Conservation (phyloP, 208 protist genomes). For the Dictyostelium gargantuum region DNA sequence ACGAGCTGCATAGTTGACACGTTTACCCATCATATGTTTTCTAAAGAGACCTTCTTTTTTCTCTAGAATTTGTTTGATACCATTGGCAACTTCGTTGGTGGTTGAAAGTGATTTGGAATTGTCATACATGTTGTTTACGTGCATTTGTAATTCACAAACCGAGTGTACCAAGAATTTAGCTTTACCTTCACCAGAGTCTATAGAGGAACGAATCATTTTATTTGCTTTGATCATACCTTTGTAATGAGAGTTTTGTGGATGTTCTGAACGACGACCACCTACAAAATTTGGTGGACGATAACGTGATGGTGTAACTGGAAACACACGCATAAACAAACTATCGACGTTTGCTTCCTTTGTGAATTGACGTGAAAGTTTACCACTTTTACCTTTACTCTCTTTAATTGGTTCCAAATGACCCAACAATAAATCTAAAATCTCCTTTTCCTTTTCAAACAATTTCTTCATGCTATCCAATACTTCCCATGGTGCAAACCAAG, state of each 20-base stretch:
- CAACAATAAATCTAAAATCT: constrained; percentile 66
- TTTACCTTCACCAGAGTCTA: neutral
- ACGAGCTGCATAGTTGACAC: constrained; percentile 99
- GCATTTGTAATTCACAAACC: constrained; percentile 61
- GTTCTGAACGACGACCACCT: constrained; percentile 78
- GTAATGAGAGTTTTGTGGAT: constrained; percentile 84
- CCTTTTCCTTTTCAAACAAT: constrained; percentile 67
- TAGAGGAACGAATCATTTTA: neutral
- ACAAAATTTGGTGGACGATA: constrained; percentile 84
- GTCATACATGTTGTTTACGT: constrained; percentile 83
- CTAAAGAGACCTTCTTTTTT: constrained; percentile 99
- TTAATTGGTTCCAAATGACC: neutral
- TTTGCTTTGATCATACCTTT: constrained; percentile 71
- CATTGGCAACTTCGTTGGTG: constrained; percentile 25
- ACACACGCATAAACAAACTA: constrained; percentile 85
- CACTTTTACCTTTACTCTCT: neutral
- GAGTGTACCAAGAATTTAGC: constrained; percentile 13
- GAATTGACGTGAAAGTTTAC: neutral
- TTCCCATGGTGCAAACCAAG: constrained; percentile 54
- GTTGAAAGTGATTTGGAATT: constrained; percentile 28
- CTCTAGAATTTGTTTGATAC: constrained; percentile 93
- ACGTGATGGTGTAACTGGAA: constrained; percentile 85
- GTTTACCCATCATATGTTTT: constrained; percentile 99
- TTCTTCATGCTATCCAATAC: constrained; percentile 45
- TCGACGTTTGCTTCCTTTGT: constrained; percentile 9